Base-by-base conservation (phyloP, 2,329 filamentous ascomycete species). In the Colletotrichum musicola region DNA sequence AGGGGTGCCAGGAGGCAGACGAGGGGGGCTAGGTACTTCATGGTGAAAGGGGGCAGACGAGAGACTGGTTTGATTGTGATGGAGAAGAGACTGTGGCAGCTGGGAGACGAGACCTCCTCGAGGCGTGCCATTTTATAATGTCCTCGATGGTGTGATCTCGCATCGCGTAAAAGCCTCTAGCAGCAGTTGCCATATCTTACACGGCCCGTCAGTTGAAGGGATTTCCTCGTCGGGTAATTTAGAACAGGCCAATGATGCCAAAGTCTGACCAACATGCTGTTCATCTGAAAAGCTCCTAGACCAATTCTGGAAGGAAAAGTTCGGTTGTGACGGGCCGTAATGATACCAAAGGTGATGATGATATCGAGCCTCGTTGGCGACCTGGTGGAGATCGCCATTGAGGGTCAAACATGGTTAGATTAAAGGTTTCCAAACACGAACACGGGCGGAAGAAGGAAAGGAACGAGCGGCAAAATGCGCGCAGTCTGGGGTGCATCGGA, bases 1-100 rank as follows among this genome's bases (percentile, higher is more conserved):
- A 80, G 75, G 27, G 81, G 80, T 68, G 77, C 77, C 54, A 81
- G 72, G 12, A 83, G 75, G 67, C 79, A 71, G 57, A 81, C 69
- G 57, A 82, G 68, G 51, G 57, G 30, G 44, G 38, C 14, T n/a
- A 75, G 63, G 47, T 75, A 76, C 74, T 71, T 71, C 67, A 72
- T 72, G 16, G 20, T 64, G 46, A 13, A 40, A 22, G 18, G 38
- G 10, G 49, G 27, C 27, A 46, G 16, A n/a, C 20, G 42, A n/a
- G 9, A 47, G 56, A 35, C 16, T 13, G 18, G 13, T 7, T 5
- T 14, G 46, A 16, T 56, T 9, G 13, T 13, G 18, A 51, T 22
- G 50, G 38, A 25, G 1, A 16, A 20, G 22, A 14, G 22, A 25
- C 22, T 25, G 30, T 54, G 25, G 38, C 38, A n/a, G 7, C 3